Conservation (phyloP, 768 basidiomycete genomes). For the Boletus patriciae region DNA sequence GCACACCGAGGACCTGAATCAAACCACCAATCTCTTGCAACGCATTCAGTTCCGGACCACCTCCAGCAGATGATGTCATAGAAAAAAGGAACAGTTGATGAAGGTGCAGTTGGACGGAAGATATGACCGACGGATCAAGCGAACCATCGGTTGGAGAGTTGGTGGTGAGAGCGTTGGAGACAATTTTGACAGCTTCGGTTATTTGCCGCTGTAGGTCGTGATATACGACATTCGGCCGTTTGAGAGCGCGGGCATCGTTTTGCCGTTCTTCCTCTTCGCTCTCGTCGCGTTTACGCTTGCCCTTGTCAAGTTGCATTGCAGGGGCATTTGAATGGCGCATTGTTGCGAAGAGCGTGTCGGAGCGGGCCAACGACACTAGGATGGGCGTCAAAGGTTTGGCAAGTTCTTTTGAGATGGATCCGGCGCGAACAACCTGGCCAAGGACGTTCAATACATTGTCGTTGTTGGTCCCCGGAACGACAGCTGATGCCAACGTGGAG, state of each 20-base stretch:
- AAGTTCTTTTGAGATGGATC: slow-evolving; percentile 50
- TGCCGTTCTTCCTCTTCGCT: slow-evolving; percentile 35
- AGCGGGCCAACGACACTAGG: slow-evolving; percentile 65
- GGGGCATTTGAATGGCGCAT: slow-evolving; percentile 64
- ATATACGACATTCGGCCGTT: slow-evolving; percentile 47
- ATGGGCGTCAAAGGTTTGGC: slow-evolving; percentile 59
- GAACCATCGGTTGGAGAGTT: slow-evolving; percentile 37
- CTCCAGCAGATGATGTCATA: slow-evolving; percentile 62
- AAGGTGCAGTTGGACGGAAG: slow-evolving; percentile 69
- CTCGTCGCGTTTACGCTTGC: slow-evolving; percentile 75
- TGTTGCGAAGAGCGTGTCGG: slow-evolving; percentile 62
- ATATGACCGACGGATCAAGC: slow-evolving; percentile 57
- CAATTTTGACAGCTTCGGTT: slow-evolving; percentile 56
- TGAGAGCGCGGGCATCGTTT: slow-evolving; percentile 34
- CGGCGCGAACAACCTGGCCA: slow-evolving; percentile 45
- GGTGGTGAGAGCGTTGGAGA: slow-evolving; percentile 50
- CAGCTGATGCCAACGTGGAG: slow-evolving; percentile 50
- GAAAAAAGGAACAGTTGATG: slow-evolving; percentile 80
- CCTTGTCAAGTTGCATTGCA: slow-evolving; percentile 61
- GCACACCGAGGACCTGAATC: slow-evolving; percentile 78
- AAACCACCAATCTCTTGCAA: slow-evolving; percentile 79
- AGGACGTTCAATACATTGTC: slow-evolving; percentile 57
- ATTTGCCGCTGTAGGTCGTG: slow-evolving; percentile 56
- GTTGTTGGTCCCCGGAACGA: slow-evolving; percentile 46
- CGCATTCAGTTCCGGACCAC: slow-evolving; percentile 52